Percentiles rank a stretch among this genome's conserved stretches.
These are phyloP conservation scores for Trichodelitschia bisporula DNA, from an alignment of 495 filamentous ascomycete genomes.

Conservation along the genomic window DNA sequence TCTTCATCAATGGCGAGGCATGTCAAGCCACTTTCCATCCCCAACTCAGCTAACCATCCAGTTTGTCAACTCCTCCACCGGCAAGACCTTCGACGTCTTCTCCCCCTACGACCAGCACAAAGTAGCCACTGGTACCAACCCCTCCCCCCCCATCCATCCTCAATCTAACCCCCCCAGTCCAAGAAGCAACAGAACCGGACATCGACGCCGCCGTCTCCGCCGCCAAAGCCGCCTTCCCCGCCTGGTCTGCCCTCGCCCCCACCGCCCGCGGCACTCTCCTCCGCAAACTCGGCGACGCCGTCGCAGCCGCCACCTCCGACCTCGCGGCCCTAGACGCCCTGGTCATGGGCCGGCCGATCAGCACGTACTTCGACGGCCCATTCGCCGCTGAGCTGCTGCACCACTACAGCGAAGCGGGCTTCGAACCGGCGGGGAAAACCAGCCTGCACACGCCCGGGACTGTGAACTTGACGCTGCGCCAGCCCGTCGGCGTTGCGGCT, in stretches of 20 bases:
- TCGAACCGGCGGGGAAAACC: conserved; percentile 9
- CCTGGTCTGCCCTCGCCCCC: conserved; percentile 26
- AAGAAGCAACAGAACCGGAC: conserved; percentile 25
- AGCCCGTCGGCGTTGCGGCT: conserved; percentile 16
- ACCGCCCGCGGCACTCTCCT: conserved; percentile 20
- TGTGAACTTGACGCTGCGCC: conserved; percentile 12
- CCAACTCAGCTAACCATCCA: conserved; percentile 5
- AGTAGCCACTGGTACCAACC: conserved; percentile 15
- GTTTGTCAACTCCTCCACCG: conserved; percentile 22
- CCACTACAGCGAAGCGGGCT: conserved; percentile 10
- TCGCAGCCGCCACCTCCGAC: conserved; percentile 21
- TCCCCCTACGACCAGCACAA: conserved; percentile 22
- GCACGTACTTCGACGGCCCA: conserved; percentile 15
- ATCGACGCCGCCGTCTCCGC: conserved; percentile 31
- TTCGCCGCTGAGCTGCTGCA: conserved; percentile 6
- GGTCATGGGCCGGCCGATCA: conserved; percentile 24
- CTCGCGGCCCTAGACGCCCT: conserved; percentile 28
- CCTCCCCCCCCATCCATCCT: not conserved
- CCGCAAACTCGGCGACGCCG: conserved; percentile 25
- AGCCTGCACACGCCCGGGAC: conserved; percentile 12
- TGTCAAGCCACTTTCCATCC: not conserved
- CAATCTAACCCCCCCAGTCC: conserved; percentile 12
- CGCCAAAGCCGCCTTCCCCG: conserved; percentile 31
- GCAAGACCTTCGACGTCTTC: conserved; percentile 20
- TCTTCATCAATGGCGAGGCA: conserved; percentile 27